Conservation (phyloP, 2,329 filamentous ascomycete genomes). For the Emmonsia crescens region DNA sequence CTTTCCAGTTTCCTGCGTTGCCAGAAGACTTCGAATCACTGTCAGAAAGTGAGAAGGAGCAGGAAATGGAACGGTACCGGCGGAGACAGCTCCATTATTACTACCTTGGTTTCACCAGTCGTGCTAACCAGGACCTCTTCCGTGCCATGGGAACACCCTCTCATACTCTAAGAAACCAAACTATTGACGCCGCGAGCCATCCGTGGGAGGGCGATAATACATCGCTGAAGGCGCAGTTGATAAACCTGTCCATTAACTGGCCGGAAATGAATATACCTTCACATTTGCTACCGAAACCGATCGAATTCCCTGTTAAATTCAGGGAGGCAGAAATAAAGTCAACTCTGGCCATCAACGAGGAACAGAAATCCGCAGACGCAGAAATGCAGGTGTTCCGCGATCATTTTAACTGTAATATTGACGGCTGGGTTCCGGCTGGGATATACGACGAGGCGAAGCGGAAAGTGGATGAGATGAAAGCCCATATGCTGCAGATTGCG, state of each 20-base stretch:
- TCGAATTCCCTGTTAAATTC: too few relatives aligned
- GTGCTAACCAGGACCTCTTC: too few relatives aligned
- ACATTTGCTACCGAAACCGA: too few relatives aligned
- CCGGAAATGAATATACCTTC: too few relatives aligned
- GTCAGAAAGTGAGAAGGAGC: not conserved
- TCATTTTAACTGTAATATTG: too few relatives aligned
- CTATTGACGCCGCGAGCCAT: conserved; percentile 6
- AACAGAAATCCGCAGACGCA: too few relatives aligned
- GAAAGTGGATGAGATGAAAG: conserved; percentile 6
- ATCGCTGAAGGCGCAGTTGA: conserved; percentile 9
- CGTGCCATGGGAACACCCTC: not conserved
- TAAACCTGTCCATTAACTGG: conserved; percentile 6
- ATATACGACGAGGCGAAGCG: conserved; percentile 6
- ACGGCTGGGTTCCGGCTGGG: conserved; percentile 7
- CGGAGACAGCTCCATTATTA: not conserved
- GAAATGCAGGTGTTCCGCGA: too few relatives aligned
- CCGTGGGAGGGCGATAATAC: conserved; percentile 13
- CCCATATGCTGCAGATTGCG: conserved; percentile 1
- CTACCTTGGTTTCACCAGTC: conserved; percentile 1
- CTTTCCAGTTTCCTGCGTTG: not conserved
- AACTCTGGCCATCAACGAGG: too few relatives aligned
- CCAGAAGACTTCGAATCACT: not conserved
- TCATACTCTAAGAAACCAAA: conserved; percentile 1
- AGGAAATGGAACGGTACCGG: not conserved
- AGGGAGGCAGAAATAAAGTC: too few relatives aligned